Evolutionary conservation across 768 basidiomycete genomes (phyloP).

Genomic region (Fomitopsis serialis): DNA sequence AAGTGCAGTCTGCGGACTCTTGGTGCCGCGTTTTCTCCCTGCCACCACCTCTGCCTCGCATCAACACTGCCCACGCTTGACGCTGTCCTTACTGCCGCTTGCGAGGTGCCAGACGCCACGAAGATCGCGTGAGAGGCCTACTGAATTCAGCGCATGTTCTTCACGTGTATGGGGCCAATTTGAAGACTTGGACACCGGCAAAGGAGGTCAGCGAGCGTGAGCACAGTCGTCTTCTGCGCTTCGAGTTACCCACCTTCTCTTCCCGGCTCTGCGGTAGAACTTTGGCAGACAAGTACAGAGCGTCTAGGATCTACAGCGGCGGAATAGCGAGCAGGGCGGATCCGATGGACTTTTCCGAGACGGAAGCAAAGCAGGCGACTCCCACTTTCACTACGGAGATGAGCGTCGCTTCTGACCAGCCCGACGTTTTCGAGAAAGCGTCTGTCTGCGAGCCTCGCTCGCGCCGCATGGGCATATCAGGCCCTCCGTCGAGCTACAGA

Average conservation of each 20-base stretch:
- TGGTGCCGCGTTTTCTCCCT: too few relatives aligned
- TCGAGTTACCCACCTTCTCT: not conserved
- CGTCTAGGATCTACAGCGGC: not conserved
- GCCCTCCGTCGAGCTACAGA: slow-evolving; percentile 15
- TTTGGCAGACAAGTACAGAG: not conserved
- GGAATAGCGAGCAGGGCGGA: not conserved
- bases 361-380: not conserved
- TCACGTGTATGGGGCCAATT: slow-evolving; percentile 2
- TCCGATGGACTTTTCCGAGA: not conserved
- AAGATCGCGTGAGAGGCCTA: not conserved
- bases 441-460: slow-evolving; percentile 26
- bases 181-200: not conserved
- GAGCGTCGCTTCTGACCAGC: slow-evolving; percentile 10
- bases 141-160: not conserved
- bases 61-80: not conserved
- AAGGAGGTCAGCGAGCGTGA: not conserved
- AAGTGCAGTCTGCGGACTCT: too few relatives aligned
- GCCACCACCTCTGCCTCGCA: too few relatives aligned
- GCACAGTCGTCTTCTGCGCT: not conserved
- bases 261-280: not conserved
- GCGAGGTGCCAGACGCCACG: not conserved
- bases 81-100: not conserved
- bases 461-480: slow-evolving; percentile 24
- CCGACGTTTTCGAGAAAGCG: slow-evolving; percentile 11
- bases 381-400: slow-evolving; percentile 12